Evolutionary conservation across 2,329 filamentous ascomycete species (phyloP).

Genomic region (Colletotrichum paranaense): DNA sequence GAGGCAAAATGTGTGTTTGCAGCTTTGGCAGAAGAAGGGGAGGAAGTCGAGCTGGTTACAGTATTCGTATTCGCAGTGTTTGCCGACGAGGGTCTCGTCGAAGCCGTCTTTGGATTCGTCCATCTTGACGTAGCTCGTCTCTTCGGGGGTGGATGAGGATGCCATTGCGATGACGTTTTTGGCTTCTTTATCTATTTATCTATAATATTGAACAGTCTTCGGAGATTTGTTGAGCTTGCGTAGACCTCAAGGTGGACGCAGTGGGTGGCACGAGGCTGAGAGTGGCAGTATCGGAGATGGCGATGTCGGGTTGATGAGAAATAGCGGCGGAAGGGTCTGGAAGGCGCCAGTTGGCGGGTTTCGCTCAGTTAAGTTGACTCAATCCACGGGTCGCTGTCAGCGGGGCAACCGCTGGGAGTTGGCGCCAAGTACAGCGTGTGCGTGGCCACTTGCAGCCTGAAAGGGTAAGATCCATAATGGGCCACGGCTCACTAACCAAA

Average conservation of each 20-base stretch:
- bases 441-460: conserved; percentile 27
- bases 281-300: not conserved
- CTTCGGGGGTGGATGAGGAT: conserved; percentile 58
- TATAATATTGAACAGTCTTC: not conserved
- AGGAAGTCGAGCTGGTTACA: conserved; percentile 97
- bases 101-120: conserved; percentile 61
- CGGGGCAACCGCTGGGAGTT: conserved; percentile 19
- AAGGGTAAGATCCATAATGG: conserved; percentile 6
- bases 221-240: not conserved
- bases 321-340: conserved; percentile 32
- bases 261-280: conserved; percentile 14
- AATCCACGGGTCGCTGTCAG: conserved; percentile 8
- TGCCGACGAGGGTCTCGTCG: conserved; percentile 87
- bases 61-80: conserved; percentile 90
- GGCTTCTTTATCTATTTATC: conserved; percentile 20
- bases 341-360: conserved; percentile 31
- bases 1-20: conserved; percentile 86
- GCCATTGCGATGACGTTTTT: conserved; percentile 56
- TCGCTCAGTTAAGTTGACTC: conserved; percentile 9
- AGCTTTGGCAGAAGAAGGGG: conserved; percentile 93
- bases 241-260: conserved; percentile 11
- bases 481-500: not conserved
- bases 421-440: conserved; percentile 29
- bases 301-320: conserved; percentile 27
- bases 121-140: conserved; percentile 77